These are phyloP conservation scores for Fusarium sp. DNA, from an alignment of 2,329 filamentous ascomycete genomes.

Conservation along the genomic window DNA sequence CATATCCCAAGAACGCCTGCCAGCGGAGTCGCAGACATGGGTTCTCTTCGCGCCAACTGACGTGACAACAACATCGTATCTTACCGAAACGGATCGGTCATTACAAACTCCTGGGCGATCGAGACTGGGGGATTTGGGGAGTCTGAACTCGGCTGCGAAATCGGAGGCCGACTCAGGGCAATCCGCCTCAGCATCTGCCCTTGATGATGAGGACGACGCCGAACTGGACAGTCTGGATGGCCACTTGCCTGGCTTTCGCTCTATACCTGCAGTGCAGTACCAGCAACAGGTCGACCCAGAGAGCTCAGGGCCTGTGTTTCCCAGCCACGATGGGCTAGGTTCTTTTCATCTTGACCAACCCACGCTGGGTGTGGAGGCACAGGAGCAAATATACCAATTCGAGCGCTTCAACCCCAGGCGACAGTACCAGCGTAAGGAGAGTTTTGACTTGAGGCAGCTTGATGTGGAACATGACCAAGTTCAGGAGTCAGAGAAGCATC, in stretches of 20 bases:
- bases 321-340: conserved; percentile 90
- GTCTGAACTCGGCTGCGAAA: conserved; percentile 74
- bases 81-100: conserved; percentile 74
- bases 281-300: conserved; percentile 43
- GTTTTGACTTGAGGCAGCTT: conserved; percentile 61
- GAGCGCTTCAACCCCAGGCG: conserved; percentile 84
- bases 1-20: conserved; percentile 49
- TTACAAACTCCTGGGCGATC: conserved; percentile 76
- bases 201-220: conserved; percentile 70
- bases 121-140: conserved; percentile 82
- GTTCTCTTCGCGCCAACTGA: conserved; percentile 89
- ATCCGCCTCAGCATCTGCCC: conserved; percentile 53
- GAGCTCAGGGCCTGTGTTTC: conserved; percentile 77
- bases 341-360: conserved; percentile 77
- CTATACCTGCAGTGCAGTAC: conserved; percentile 57
- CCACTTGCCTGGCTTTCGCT: conserved; percentile 87
- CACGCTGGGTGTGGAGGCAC: conserved; percentile 66
- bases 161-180: conserved; percentile 63
- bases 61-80: conserved; percentile 70
- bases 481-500: conserved; percentile 78
- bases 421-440: conserved; percentile 65
- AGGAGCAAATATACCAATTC: conserved; percentile 90
- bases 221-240: conserved; percentile 95
- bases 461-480: conserved; percentile 65
- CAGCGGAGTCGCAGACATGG: conserved; percentile 90